Conservation (phyloP, 73 alveolate species). For the Vitrella brassicaformis region DNA sequence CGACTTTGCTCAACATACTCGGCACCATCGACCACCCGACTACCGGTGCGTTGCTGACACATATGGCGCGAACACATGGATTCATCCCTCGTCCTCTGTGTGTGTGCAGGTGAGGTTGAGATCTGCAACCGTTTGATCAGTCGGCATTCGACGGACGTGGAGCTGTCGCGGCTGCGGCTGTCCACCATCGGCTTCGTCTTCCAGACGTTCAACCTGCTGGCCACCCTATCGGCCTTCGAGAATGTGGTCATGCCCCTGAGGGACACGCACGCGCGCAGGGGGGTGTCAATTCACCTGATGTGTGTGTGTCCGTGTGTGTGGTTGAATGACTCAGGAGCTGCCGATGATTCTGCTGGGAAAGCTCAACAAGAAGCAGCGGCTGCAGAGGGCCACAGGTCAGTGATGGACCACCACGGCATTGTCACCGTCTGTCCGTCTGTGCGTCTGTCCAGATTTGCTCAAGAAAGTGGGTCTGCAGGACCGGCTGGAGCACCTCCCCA, state of each 20-base stretch:
- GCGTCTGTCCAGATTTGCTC: no score
- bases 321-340: neutral
- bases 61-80: neutral
- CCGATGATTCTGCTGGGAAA: constrained; percentile 44
- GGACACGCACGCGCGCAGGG: neutral
- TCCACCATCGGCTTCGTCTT: constrained; percentile 84
- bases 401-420: no score
- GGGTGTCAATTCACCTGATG: neutral
- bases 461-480: no score
- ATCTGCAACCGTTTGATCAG: neutral
- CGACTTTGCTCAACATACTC: constrained; percentile 80
- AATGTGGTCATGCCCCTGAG: constrained; percentile 85
- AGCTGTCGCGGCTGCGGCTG: constrained; percentile 7
- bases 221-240: constrained; percentile 89
- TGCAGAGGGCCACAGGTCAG: constrained; percentile 50
- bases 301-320: neutral
- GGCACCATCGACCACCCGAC: constrained; percentile 82
- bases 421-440: no score
- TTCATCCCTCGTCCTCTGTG: neutral
- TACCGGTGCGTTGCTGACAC: constrained; percentile 12
- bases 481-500: constrained; percentile 93
- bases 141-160: neutral
- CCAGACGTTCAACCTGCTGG: constrained; percentile 82
- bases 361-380: constrained; percentile 53
- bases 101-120: neutral